Conservation (phyloP, 768 basidiomycete species). For the Pulveroboletus frians region DNA sequence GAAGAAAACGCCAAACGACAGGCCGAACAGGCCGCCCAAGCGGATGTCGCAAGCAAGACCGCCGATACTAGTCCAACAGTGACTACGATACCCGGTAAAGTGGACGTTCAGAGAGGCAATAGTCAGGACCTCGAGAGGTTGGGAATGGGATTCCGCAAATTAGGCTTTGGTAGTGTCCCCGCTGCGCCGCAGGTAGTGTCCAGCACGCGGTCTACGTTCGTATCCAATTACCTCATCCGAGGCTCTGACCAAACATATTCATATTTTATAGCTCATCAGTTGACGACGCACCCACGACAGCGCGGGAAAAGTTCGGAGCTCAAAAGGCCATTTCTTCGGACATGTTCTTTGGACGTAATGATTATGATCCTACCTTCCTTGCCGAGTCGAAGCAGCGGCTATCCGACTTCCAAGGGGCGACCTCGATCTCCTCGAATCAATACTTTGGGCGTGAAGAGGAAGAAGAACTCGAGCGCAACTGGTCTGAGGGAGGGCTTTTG, state of each 20-base stretch:
- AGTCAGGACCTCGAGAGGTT: conserved; percentile 50
- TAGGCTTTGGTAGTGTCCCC: conserved; percentile 84
- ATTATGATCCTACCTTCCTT: conserved; percentile 70
- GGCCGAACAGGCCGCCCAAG: conserved; percentile 42
- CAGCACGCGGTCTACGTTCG: conserved; percentile 39
- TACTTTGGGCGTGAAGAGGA: conserved; percentile 95
- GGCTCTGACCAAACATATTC: not conserved
- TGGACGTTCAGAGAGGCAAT: conserved; percentile 36
- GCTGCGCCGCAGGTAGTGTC: conserved; percentile 51
- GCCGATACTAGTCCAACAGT: conserved; percentile 22
- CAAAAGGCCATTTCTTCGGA: conserved; percentile 98
- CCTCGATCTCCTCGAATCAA: conserved; percentile 88
- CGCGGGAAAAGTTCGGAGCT: conserved; percentile 83
- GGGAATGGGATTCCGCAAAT: conserved; percentile 67
- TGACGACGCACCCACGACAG: conserved; percentile 68
- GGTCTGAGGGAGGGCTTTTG: conserved; percentile 51
- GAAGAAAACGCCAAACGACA: conserved; percentile 70
- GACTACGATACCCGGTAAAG: conserved; percentile 24
- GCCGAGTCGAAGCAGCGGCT: conserved; percentile 80
- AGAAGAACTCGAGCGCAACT: conserved; percentile 38
- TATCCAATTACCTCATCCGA: not conserved
- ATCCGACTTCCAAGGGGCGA: conserved; percentile 84
- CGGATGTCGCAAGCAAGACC: conserved; percentile 28
- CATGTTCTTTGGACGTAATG: conserved; percentile 90
- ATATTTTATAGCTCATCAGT: conserved; percentile 18